Evolutionary conservation across 768 basidiomycete species (phyloP).

Genomic region (Lentinula aciculospora): DNA sequence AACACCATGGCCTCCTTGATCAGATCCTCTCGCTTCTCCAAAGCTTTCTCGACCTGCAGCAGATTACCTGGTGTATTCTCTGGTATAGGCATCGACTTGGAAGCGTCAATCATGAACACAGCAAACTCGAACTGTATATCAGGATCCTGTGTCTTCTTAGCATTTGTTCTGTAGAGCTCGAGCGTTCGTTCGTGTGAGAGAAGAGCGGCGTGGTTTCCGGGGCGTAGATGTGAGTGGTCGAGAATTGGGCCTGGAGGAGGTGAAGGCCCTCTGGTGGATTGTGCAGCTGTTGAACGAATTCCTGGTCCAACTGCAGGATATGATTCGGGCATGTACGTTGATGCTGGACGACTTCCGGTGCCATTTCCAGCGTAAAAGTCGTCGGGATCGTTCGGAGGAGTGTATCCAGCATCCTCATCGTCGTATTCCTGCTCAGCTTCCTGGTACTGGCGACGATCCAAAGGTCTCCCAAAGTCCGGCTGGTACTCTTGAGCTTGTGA

Average conservation of each 20-base stretch:
- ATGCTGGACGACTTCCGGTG: conserved; percentile 22
- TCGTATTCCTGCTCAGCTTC: conserved; percentile 27
- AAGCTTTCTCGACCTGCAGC: conserved; percentile 73
- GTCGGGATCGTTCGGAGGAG: conserved; percentile 36
- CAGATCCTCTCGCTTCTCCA: conserved; percentile 82
- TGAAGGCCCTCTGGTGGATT: conserved; percentile 62
- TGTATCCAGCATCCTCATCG: conserved; percentile 31
- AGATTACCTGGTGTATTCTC: conserved; percentile 64
- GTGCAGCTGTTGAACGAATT: conserved; percentile 24
- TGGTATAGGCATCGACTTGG: conserved; percentile 83
- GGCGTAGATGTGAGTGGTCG: conserved; percentile 89
- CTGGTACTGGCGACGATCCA: conserved; percentile 15
- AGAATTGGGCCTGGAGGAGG: conserved; percentile 67
- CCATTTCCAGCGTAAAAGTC: conserved; percentile 40
- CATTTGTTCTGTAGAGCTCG: conserved; percentile 95
- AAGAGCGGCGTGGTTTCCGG: conserved; percentile 88
- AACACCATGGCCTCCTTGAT: conserved; percentile 82
- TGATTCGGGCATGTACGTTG: conserved; percentile 13
- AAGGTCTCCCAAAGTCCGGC: conserved; percentile 10
- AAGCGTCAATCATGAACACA: conserved; percentile 97
- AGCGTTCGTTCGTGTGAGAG: conserved; percentile 95
- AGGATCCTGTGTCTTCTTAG: conserved; percentile 97
- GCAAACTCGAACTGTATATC: conserved; percentile 98
- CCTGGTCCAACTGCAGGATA: conserved; percentile 18
- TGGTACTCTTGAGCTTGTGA: conserved; percentile 19